phyloP scores from a whole-genome alignment of 2,329 filamentous ascomycete species.

The Diaporthe velutina region DNA sequence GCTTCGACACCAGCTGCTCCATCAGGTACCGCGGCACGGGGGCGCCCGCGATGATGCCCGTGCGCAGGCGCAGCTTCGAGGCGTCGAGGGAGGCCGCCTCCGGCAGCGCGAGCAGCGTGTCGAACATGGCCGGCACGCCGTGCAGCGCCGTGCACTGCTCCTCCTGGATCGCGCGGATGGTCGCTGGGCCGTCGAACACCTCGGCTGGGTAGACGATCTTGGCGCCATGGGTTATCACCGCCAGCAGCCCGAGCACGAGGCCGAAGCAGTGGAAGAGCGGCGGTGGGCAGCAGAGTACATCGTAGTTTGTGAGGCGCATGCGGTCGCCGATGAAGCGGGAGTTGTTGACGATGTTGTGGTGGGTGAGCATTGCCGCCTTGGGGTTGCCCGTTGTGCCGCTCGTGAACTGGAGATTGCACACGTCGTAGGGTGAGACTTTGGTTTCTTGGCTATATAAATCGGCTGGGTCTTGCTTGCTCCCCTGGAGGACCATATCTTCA shows the following conservation, averaged over 20 bases:
- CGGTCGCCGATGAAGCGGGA: constrained; percentile 79
- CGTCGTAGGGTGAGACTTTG: constrained; percentile 72
- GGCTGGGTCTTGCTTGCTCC: constrained; percentile 61
- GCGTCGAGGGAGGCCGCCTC: constrained; percentile 51
- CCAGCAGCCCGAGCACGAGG: constrained; percentile 80
- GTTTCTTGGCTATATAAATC: constrained; percentile 65
- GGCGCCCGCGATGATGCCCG: constrained; percentile 83
- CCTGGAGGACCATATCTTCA: constrained; percentile 66
- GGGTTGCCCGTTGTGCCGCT: constrained; percentile 80
- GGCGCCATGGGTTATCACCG: constrained; percentile 79
- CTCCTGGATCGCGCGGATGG: constrained; percentile 74
- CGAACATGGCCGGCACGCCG: constrained; percentile 89
- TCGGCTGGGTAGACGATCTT: constrained; percentile 83
- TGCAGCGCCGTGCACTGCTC: constrained; percentile 81
- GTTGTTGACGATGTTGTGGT: constrained; percentile 76
- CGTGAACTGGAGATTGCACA: constrained; percentile 82
- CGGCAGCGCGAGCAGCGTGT: constrained; percentile 68
- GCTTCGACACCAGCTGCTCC: constrained; percentile 76
- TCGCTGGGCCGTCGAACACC: constrained; percentile 77
- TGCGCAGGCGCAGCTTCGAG: constrained; percentile 70
- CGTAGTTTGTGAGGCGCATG: constrained; percentile 75
- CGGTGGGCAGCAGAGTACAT: constrained; percentile 84
- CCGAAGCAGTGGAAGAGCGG: constrained; percentile 91
- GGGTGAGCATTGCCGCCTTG: constrained; percentile 81
- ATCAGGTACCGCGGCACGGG: constrained; percentile 82